Evolutionary conservation across 257 asterid species (phyloP), one percentile per base, ranked within the genome.

Genomic region (Solanum okadae): DNA sequence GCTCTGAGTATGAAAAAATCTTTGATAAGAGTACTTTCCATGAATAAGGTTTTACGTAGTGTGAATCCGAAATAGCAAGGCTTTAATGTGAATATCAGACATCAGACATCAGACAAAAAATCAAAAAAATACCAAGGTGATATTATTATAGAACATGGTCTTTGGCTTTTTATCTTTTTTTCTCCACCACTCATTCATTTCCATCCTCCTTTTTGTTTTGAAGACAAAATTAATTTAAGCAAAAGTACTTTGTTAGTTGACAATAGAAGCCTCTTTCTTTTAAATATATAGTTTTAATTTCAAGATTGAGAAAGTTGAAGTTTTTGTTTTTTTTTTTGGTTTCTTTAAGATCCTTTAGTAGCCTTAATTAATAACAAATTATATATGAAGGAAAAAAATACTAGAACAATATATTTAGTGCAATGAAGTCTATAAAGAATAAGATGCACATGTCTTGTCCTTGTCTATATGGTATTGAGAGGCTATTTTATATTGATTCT

Each of bases 11-110:
- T 56, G 2, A 6, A 56, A 18, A 56, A 3, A 18, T 56, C 4
- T 0, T 56, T 56, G 4, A 20, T 56, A 56, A 56, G 10, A 56
- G 0, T 15, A 18, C 4, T 52, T 52, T 0, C 0, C 10, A 22
- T 2, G 1, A 18, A 56, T 56, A 4, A 20, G 1, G 65, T 3
- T 0, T 1, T 56, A 56, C 11, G 1, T 20, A 18, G 2, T 56
- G 10, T 3, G 1, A 56, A 56, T 18, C 1, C 5, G 0, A 20
- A 56, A 56, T 18, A 20, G 4, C 10, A 0, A 18, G 1, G 0
- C 4, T 52, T 18, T 0, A 52, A 18, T 52, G 3, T 18, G 10
- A 18, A 52, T 16, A 6, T 5, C 6, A 46, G 0, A 46, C 20
- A 1, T 18, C 20, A 5, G 22, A 49, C 1, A 33, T 27, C 29